Evolutionary conservation across 768 basidiomycete genomes (phyloP), one percentile per base, ranked within the genome.

Genomic region (Rubroboletus satanas): DNA sequence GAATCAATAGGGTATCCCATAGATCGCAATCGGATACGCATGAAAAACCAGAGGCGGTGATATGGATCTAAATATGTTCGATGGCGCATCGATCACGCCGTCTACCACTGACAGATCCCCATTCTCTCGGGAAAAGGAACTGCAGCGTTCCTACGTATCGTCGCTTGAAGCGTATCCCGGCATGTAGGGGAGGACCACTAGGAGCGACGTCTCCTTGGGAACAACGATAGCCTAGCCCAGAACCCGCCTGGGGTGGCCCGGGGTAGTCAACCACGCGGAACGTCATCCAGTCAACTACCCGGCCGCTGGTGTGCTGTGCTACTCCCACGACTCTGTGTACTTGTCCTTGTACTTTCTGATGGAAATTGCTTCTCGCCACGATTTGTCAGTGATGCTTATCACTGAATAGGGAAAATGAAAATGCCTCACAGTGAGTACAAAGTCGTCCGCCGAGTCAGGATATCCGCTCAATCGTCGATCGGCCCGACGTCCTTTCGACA

Each of bases 221-320:
- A 17, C 18, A 42, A 14, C 28, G 49, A 14, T 43, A 39, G 43
- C 15, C 21, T 4, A 70, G 0, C 75, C 77, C 55, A 52, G 7
- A 23, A n/a, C n/a, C 29, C 7, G 17, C 46, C 23, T 8, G 31
- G 52, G 43, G n/a, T 32, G 9, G 43, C 35, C 32, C 21, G 12
- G 15, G 9, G 23, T 21, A 28, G 26, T 48, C n/a, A 11, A 10
- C 42, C 26, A 21, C 12, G 14, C 31, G 8, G 18, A 45, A 50
- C 17, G 4, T 26, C 44, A 32, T 45, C 38, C 29, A 4, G 41
- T 48, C 43, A 36, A 11, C 28, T 14, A 23, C 18, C 39, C 14
- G 51, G 45, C 23, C 12, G 28, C n/a, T 49, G 54, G 9, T 43
- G 49, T n/a, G 49, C 15, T 7, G 41, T 38, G 31, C 49, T 33